Evolutionary conservation across 108 stramenopile genomes (phyloP), one percentile per base, ranked within the genome.

Genomic region (Fragilariopsis cylindrus): DNA sequence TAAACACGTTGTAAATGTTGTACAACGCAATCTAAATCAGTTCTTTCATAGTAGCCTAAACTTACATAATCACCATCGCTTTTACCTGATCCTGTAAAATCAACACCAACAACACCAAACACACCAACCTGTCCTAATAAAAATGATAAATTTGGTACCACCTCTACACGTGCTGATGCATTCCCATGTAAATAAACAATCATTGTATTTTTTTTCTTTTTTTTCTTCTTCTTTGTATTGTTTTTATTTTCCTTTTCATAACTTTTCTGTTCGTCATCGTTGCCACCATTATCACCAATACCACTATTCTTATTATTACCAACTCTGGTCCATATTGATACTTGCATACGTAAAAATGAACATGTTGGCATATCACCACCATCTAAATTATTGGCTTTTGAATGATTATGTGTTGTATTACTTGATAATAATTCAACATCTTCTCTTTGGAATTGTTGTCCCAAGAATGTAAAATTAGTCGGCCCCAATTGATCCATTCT

Each of bases 81-180:
- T 76, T 83, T 81, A 4, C 98, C 98, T 62, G 85, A 87, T 5
- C 98, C 98, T n/a, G 92, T 92, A 86, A 97, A 99, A 82, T 99
- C 98, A 63, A 99, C 90, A 11, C 92, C 84, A 69, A 97, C 89
- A 21, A 99, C 89, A 30, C 88, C 87, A 73, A 92, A 76, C 40
- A 89, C 73, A 9, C 97, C 97, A 11, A 63, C 62, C 19, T 92
- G 69, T 6, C 81, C 60, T n/a, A 99, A 86, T 8, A 97, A 74
- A 58, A 92, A 83, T 5, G 92, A 84, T 12, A 98, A 76, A 73
- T 89, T 89, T 30, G 92, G 89, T 53, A 92, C 64, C 0, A 93
- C 96, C 81, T 97, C 96, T 15, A 88, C 69, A 3, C 96, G 86
- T 4, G 88, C 84, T 11, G 78, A 81, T 7, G 88, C 88, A 76